A percentile compares a stretch with the other conserved stretches of the same genome.
phyloP scores from a whole-genome alignment of 1,139 yeast genomes.

The Candida neerlandica region DNA sequence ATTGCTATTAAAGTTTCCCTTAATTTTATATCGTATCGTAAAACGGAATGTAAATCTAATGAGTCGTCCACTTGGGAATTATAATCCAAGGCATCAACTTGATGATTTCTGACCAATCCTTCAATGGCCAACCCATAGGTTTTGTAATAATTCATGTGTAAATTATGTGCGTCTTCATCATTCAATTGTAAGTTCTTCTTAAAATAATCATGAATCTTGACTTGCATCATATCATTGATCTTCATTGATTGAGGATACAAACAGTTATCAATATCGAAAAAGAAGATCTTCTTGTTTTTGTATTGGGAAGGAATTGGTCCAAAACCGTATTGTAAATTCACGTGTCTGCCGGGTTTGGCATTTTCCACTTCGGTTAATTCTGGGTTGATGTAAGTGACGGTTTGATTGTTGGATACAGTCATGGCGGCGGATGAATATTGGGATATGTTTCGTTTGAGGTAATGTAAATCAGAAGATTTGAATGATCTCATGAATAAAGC shows the following conservation, averaged over 20 bases:
- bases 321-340: slow-evolving; percentile 44
- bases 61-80: slow-evolving; percentile 90
- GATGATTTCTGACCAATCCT: slow-evolving; percentile 77
- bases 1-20: slow-evolving; percentile 53
- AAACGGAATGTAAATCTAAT: slow-evolving; percentile 75
- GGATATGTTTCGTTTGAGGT: neutral
- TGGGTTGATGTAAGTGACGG: slow-evolving; percentile 25
- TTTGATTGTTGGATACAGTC: slow-evolving; percentile 10
- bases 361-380: slow-evolving; percentile 21
- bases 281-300: slow-evolving; percentile 56
- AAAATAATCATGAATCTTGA: slow-evolving; percentile 79
- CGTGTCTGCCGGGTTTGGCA: slow-evolving; percentile 35
- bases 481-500: neutral
- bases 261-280: slow-evolving; percentile 92
- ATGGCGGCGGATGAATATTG: slow-evolving; percentile 1
- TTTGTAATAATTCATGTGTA: slow-evolving; percentile 76
- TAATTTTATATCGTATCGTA: slow-evolving; percentile 59
- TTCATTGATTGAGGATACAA: slow-evolving; percentile 72
- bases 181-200: slow-evolving; percentile 59
- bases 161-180: slow-evolving; percentile 73
- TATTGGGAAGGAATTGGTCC: slow-evolving; percentile 45
- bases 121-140: slow-evolving; percentile 92
- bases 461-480: neutral
- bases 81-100: slow-evolving; percentile 86
- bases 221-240: slow-evolving; percentile 88